Evolutionary conservation across 805 yeast genomes (phyloP), one percentile per base, ranked within the genome.

Genomic region (Lipomyces japonicus): DNA sequence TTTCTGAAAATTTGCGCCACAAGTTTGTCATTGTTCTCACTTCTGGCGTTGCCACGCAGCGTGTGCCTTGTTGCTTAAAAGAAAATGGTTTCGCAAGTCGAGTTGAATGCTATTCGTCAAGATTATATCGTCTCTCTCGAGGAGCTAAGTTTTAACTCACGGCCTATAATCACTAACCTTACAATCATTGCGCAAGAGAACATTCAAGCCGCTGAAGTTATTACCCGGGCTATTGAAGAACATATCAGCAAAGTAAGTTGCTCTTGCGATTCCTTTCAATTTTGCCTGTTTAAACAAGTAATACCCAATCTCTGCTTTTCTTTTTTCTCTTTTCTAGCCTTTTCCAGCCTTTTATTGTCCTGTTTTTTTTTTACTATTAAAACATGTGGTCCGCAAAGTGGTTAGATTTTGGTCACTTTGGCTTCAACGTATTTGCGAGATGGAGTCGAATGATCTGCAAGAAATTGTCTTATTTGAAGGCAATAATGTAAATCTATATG

Each of bases 121-220:
- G 96, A 90, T 67, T 91, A 84, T 67, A 76, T 77, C 37, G 77
- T 77, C 57, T 80, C 89, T 28, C 72, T 91, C 37, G 76, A 76
- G 30, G 93, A 86, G 50, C 73, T 93, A 53, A 87, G 95, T 3
- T 84, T 84, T 70, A 90, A 89, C 67, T 87, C 96, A 5, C 75
- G 88, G 51, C 97, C 97, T 9, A 86, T 90, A 47, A 93, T 93
- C 53, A 83, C 86, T 35, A 84, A 81, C 39, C 74, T 90, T 61
- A 93, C 97, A 6, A 75, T 79, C 36, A 78, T 89, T 46, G 97
- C 98, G 2, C 85, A 80, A 60, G 97, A 93, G 64, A 87, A 88
- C 65, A 76, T 80, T 19, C 77, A 78, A 39, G 80, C 78, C 47
- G 96, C 97, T 6, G 78, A 79, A 46, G 86, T 82, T 42, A 86